Conservation (phyloP, 495 filamentous ascomycete species). For the Letharia lupina region DNA sequence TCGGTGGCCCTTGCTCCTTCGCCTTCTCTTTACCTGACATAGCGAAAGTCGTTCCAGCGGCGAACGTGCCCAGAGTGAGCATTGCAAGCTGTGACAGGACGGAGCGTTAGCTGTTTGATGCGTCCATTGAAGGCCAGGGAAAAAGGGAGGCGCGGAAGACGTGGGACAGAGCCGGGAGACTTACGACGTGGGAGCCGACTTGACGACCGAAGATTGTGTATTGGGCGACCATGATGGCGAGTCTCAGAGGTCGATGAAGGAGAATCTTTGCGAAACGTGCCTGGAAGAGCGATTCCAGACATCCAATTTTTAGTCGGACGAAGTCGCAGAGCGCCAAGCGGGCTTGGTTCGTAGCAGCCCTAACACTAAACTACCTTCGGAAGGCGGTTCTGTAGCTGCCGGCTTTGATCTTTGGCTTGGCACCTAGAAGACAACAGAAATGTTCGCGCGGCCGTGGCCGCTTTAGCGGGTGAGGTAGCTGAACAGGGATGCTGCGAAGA, state of each 20-base stretch:
- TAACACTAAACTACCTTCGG: too few relatives aligned
- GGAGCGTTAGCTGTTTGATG: slow-evolving; percentile 1
- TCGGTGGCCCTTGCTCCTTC: slow-evolving; percentile 57
- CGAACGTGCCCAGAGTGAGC: slow-evolving; percentile 60
- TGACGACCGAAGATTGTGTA: slow-evolving; percentile 84
- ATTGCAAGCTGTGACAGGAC: slow-evolving; percentile 65
- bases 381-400: too few relatives aligned
- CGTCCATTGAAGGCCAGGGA: slow-evolving; percentile 1
- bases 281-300: slow-evolving; percentile 26
- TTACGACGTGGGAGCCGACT: slow-evolving; percentile 87
- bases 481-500: too few relatives aligned
- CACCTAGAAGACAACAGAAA: too few relatives aligned
- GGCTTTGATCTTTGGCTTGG: too few relatives aligned
- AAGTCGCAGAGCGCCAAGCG: slow-evolving; percentile 4
- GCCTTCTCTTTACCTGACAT: slow-evolving; percentile 56
- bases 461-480: too few relatives aligned
- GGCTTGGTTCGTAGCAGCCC: slow-evolving; percentile 33
- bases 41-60: slow-evolving; percentile 47
- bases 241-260: slow-evolving; percentile 32
- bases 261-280: slow-evolving; percentile 31
- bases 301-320: slow-evolving; percentile 13
- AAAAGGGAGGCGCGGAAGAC: neutral
- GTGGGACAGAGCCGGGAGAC: slow-evolving; percentile 31
- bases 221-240: slow-evolving; percentile 69
- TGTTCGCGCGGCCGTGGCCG: too few relatives aligned